Percentiles rank a stretch among this genome's conserved stretches.
Evolutionary conservation across 1,139 yeast genomes (phyloP).

Genomic region (Debaryomyces fabryi): DNA sequence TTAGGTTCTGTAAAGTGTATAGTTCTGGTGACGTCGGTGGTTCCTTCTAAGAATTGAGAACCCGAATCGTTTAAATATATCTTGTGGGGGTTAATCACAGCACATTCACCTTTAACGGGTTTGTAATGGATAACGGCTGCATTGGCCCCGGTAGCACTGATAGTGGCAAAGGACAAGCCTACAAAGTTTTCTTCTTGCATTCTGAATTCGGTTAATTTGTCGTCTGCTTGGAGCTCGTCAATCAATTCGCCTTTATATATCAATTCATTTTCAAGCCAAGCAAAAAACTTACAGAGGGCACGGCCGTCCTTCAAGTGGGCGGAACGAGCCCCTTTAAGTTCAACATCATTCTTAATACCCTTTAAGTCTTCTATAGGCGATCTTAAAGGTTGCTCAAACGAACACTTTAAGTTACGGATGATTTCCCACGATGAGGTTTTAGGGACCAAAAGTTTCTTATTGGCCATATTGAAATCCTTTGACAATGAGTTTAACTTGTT

Average conservation of each 20-base stretch:
- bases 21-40: slow-evolving; percentile 96
- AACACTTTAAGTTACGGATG: slow-evolving; percentile 51
- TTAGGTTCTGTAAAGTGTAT: slow-evolving; percentile 76
- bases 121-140: slow-evolving; percentile 93
- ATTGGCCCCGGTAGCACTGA: slow-evolving; percentile 90
- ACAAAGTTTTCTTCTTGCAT: slow-evolving; percentile 61
- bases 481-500: slow-evolving; percentile 47
- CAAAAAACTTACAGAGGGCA: slow-evolving; percentile 74
- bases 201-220: slow-evolving; percentile 67
- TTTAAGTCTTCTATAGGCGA: slow-evolving; percentile 76
- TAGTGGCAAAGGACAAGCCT: slow-evolving; percentile 90
- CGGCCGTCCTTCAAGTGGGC: slow-evolving; percentile 91
- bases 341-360: slow-evolving; percentile 73
- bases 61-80: slow-evolving; percentile 92
- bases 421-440: slow-evolving; percentile 82
- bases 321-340: slow-evolving; percentile 69
- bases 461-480: slow-evolving; percentile 39
- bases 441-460: slow-evolving; percentile 59
- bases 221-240: slow-evolving; percentile 81
- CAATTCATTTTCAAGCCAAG: slow-evolving; percentile 82
- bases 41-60: slow-evolving; percentile 91
- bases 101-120: slow-evolving; percentile 57
- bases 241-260: slow-evolving; percentile 56
- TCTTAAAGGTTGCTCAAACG: slow-evolving; percentile 45
- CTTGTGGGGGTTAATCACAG: slow-evolving; percentile 73